phyloP scores from a whole-genome alignment of 2,329 filamentous ascomycete species.

The Hypoxylon sp. region DNA sequence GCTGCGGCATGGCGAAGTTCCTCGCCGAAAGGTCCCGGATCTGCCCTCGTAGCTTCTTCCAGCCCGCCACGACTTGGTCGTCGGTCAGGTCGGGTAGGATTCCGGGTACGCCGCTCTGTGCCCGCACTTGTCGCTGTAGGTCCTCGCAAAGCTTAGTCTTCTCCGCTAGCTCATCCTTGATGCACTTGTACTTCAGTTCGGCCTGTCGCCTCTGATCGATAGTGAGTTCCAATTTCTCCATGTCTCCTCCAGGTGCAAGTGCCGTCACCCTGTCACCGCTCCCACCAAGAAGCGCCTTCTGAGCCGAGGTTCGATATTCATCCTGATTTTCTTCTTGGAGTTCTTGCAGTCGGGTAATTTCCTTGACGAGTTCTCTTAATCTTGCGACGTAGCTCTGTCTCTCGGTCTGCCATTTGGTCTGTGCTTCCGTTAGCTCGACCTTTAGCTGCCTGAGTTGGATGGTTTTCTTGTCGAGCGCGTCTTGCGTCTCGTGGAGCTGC shows the following conservation, averaged over 20 bases:
- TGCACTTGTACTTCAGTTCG: slow-evolving; percentile 34
- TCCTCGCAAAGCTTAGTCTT: slow-evolving; percentile 39
- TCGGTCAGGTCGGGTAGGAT: slow-evolving; percentile 34
- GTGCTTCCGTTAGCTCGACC: slow-evolving; percentile 31
- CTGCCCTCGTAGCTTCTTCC: slow-evolving; percentile 41
- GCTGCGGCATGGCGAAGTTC: slow-evolving; percentile 35
- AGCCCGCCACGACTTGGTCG: slow-evolving; percentile 35
- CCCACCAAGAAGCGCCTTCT: background rate
- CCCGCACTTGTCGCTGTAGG: slow-evolving; percentile 35
- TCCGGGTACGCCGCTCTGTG: background rate
- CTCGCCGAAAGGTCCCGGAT: slow-evolving; percentile 42
- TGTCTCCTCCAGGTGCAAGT: slow-evolving; percentile 4
- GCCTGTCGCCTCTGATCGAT: slow-evolving; percentile 37
- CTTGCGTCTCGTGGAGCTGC: slow-evolving; percentile 47
- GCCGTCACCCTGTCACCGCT: background rate
- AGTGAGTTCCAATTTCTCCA: slow-evolving; percentile 36
- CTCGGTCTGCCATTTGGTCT: slow-evolving; percentile 10
- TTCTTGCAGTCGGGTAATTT: too few relatives aligned
- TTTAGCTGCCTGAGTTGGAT: slow-evolving; percentile 42
- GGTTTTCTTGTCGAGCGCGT: slow-evolving; percentile 44
- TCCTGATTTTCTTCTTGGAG: background rate
- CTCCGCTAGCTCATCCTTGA: slow-evolving; percentile 32
- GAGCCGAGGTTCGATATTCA: slow-evolving; percentile 2
- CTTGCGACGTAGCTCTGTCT: background rate
- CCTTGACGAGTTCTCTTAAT: background rate